Base-by-base conservation (phyloP, 176 grass and related monocot species). In the Poa pratensis region DNA sequence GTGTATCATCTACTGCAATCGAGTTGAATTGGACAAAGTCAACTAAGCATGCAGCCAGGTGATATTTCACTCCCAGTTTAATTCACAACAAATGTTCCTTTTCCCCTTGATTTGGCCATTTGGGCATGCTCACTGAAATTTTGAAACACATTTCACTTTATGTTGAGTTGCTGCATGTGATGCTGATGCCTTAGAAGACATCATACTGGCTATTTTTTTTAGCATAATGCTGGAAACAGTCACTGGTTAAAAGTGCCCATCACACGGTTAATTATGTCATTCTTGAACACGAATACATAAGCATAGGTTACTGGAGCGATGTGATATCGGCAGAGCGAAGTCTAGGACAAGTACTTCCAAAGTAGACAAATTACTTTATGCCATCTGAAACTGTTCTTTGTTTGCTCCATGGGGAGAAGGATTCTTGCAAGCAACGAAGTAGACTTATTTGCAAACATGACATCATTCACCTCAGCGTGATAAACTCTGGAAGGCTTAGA, bases 341-440 rank as follows among this genome's bases (percentile, higher is more conserved):
- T 17, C 39, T 50, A n/a, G 39, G 62, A 26, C 6, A 27, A 45
- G 53, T 16, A 34, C 63, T 77, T 85, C 42, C 4, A 61, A 59
- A 85, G 53, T 18, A 50, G 51, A n/a, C 40, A 69, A 30, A 58
- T 15, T 81, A 17, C 5, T 59, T 15, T 53, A 62, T 70, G 7
- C 5, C 43, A 79, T 52, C 2, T 53, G 22, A 10, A 62, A 72
- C 32, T 49, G 20, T 58, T 51, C 0, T 43, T 84, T 73, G 64
- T 63, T 51, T 77, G 30, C 70, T 43, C 11, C 7, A 20, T 50
- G 43, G 57, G 62, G 64, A 78, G 51, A 77, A 24, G 79, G 40
- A 55, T 71, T 52, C 62, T 77, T 86, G 54, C 73, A 86, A 90
- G 11, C 71, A 77, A 82, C 28, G 14, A 17, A 75, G 48, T 58